Conservation (phyloP, 176 grass and related monocot species). For the Zoysia pacifica region DNA sequence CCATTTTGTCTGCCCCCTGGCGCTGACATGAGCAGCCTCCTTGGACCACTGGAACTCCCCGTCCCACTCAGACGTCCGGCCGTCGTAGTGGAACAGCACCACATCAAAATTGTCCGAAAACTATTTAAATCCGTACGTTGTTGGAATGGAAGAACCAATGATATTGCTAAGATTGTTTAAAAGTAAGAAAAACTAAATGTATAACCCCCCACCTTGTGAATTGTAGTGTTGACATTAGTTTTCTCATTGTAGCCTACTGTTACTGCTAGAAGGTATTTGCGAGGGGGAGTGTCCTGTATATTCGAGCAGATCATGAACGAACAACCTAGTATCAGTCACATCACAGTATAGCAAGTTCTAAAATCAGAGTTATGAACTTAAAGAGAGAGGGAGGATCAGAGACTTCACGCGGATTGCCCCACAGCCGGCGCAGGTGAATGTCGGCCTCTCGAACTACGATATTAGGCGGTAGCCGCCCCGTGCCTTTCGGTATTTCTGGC, state of each 20-base stretch:
- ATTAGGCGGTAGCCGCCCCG: slow-evolving; percentile 47
- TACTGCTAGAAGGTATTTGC: slow-evolving; percentile 32
- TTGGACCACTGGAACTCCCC: slow-evolving; percentile 47
- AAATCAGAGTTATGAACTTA: not conserved
- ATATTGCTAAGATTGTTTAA: not conserved
- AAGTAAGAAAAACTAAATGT: not conserved
- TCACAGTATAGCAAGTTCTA: too few species aligned
- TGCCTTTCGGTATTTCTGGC: slow-evolving; percentile 36
- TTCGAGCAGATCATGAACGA: not conserved
- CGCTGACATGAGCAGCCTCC: slow-evolving; percentile 41
- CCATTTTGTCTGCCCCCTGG: slow-evolving; percentile 47
- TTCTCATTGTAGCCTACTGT: slow-evolving; percentile 28
- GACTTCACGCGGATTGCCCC: slow-evolving; percentile 50
- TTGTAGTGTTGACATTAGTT: slow-evolving; percentile 28
- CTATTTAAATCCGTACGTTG: not conserved
- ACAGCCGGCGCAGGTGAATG: slow-evolving; percentile 50
- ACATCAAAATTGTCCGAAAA: slow-evolving; percentile 15
- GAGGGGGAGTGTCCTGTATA: slow-evolving; percentile 1
- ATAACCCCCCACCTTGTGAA: slow-evolving; percentile 24
- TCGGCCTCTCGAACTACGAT: slow-evolving; percentile 48
- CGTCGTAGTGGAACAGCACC: slow-evolving; percentile 52
- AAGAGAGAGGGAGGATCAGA: not conserved
- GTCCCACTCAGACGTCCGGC: slow-evolving; percentile 35
- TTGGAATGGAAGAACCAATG: not conserved
- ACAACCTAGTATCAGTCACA: not conserved